Evolutionary conservation across 768 basidiomycete genomes (phyloP).

Genomic region (Piloderma croceum): DNA sequence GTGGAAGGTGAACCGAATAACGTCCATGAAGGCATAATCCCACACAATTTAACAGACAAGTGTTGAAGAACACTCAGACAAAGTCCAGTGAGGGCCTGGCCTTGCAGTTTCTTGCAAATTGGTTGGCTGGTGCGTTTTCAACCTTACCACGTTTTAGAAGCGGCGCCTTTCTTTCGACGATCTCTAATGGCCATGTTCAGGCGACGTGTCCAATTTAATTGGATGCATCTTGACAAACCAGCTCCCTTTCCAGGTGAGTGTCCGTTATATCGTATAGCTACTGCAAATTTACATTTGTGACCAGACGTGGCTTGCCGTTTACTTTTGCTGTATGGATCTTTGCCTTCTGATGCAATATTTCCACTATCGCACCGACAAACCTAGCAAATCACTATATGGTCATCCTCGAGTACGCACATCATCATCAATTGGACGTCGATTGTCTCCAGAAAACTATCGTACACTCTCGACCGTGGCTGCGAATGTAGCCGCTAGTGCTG

Average conservation of each 20-base stretch:
- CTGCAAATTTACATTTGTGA: not conserved
- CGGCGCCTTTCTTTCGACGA: constrained; percentile 2
- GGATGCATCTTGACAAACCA: constrained; percentile 91
- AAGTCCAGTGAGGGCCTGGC: constrained; percentile 89
- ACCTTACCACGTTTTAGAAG: constrained; percentile 6
- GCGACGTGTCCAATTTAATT: constrained; percentile 88
- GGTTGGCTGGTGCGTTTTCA: constrained; percentile 70
- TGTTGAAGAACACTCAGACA: constrained; percentile 67
- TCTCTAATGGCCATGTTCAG: constrained; percentile 32
- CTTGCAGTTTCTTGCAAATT: constrained; percentile 88
- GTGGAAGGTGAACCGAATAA: not conserved
- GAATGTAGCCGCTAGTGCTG: constrained; percentile 67
- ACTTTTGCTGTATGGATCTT: constrained; percentile 84
- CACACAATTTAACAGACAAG: constrained; percentile 50
- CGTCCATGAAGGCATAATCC: constrained; percentile 4
- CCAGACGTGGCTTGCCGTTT: constrained; percentile 85
- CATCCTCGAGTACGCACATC: constrained; percentile 40
- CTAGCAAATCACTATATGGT: constrained; percentile 27
- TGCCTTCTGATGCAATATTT: constrained; percentile 73
- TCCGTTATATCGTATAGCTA: constrained; percentile 1
- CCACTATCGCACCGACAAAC: constrained; percentile 55
- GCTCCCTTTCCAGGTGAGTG: constrained; percentile 84
- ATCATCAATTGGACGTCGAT: constrained; percentile 37
- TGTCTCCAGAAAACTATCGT: constrained; percentile 60
- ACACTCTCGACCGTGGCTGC: constrained; percentile 64